phyloP scores from a whole-genome alignment of 2,329 filamentous ascomycete genomes.

The Chaetothyriales sp. region DNA sequence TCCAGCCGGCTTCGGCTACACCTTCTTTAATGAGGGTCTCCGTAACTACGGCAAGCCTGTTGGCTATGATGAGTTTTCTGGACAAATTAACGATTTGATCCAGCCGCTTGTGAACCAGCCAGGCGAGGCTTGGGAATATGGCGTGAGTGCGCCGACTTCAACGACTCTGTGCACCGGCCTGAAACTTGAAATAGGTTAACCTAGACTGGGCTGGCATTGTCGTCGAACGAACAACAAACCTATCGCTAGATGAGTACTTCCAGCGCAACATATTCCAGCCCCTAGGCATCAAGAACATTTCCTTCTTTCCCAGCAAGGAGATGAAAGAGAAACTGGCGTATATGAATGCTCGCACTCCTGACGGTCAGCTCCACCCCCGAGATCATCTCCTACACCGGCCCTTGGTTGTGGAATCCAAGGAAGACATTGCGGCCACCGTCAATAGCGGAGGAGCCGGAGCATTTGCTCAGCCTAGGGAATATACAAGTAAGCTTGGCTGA shows the following conservation, averaged over 20 bases:
- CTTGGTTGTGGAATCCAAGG: conserved; percentile 29
- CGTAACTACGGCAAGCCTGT: conserved; percentile 29
- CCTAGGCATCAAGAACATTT: conserved; percentile 35
- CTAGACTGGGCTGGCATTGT: conserved; percentile 42
- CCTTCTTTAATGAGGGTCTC: conserved; percentile 33
- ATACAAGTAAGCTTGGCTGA: conserved; percentile 35
- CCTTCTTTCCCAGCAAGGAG: conserved; percentile 41
- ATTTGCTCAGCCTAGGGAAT: conserved; percentile 48
- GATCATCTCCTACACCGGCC: conserved; percentile 40
- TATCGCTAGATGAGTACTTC: conserved; percentile 36
- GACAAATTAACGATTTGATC: conserved; percentile 38
- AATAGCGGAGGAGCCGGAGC: conserved; percentile 50
- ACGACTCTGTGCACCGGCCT: conserved; percentile 18
- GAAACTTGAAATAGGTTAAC: conserved; percentile 28
- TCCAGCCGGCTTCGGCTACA: conserved; percentile 29
- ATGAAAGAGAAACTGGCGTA: conserved; percentile 44
- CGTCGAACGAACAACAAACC: conserved; percentile 33
- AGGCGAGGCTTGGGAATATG: conserved; percentile 49
- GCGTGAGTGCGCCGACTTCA: conserved; percentile 30
- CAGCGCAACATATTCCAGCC: conserved; percentile 36
- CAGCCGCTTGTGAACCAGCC: conserved; percentile 49
- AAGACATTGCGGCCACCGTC: conserved; percentile 34
- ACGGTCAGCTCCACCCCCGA: conserved; percentile 29
- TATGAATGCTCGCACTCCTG: conserved; percentile 40
- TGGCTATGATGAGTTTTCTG: conserved; percentile 46